These are phyloP conservation scores for Chiua sp. DNA, from an alignment of 1,284 basidiomycete genomes.

Conservation along the genomic window DNA sequence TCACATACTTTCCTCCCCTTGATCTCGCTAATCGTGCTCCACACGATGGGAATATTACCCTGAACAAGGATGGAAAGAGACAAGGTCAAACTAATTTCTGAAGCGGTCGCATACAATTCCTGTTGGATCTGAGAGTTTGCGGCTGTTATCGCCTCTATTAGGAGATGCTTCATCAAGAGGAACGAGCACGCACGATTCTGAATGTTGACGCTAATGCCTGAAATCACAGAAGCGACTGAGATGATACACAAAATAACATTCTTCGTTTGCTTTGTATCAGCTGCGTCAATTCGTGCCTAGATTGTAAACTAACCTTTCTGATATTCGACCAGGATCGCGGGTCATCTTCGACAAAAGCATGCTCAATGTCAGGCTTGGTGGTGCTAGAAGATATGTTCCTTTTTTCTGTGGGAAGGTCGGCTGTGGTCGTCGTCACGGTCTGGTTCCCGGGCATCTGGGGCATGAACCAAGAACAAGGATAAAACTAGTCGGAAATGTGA, in stretches of 20 bases:
- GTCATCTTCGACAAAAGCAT: constrained; percentile 73
- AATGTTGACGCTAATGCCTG: constrained; percentile 71
- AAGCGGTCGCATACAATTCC: constrained; percentile 68
- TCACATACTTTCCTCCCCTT: constrained; percentile 74
- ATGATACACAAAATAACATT: constrained; percentile 60
- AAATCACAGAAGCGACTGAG: constrained; percentile 69
- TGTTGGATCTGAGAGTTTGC: constrained; percentile 73
- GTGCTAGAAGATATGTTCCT: background rate
- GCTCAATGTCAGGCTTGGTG: constrained; percentile 61
- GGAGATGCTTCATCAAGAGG: constrained; percentile 6
- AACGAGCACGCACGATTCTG: constrained; percentile 63
- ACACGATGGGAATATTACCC: constrained; percentile 70
- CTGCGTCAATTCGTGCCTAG: background rate
- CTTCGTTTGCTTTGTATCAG: constrained; percentile 37
- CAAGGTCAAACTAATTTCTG: constrained; percentile 76
- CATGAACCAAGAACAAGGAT: background rate
- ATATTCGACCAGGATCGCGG: constrained; percentile 73
- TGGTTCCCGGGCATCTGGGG: background rate
- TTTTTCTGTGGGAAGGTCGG: background rate
- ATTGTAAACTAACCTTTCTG: constrained; percentile 61
- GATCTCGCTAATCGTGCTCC: constrained; percentile 80
- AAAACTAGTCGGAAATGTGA: background rate
- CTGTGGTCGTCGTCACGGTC: background rate
- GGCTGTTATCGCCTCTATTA: constrained; percentile 42
- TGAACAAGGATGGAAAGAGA: constrained; percentile 83